phyloP scores from a whole-genome alignment of 2,329 filamentous ascomycete genomes.

The Hymenoscyphus albidus region DNA sequence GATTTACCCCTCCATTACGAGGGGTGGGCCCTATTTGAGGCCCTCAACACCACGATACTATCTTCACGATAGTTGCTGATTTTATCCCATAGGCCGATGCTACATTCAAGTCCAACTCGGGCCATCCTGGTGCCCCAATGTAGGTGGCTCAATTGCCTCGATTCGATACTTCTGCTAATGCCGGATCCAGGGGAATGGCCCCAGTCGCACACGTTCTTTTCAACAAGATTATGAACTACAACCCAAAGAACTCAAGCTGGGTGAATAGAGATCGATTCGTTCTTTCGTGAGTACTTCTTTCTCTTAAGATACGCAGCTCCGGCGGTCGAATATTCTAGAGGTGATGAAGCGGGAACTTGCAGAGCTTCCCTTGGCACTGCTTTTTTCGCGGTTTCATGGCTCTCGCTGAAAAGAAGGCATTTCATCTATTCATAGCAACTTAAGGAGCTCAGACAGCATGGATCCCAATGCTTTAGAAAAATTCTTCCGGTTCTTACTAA shows the following conservation, averaged over 20 bases:
- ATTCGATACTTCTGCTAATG: slow-evolving; percentile 33
- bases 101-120: slow-evolving; percentile 91
- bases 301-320: not conserved
- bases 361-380: not conserved
- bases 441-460: not conserved
- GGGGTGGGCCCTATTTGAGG: not conserved
- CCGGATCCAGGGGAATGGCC: slow-evolving; percentile 66
- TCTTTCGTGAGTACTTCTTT: slow-evolving; percentile 74
- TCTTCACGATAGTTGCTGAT: not conserved
- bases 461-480: not conserved
- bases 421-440: not conserved
- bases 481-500: slow-evolving; percentile 15
- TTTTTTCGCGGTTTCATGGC: not conserved
- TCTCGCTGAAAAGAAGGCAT: not conserved
- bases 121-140: slow-evolving; percentile 98
- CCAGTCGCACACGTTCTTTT: slow-evolving; percentile 94
- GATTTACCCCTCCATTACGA: slow-evolving; percentile 37
- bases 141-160: slow-evolving; percentile 40
- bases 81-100: slow-evolving; percentile 76
- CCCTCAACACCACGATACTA: not conserved
- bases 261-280: slow-evolving; percentile 97
- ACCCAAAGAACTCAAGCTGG: slow-evolving; percentile 98
- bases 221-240: slow-evolving; percentile 99
- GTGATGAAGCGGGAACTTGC: not conserved
- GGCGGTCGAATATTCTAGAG: not conserved